phyloP scores from a whole-genome alignment of 1,284 basidiomycete species.

The Cutaneotrichosporon curvatum region DNA sequence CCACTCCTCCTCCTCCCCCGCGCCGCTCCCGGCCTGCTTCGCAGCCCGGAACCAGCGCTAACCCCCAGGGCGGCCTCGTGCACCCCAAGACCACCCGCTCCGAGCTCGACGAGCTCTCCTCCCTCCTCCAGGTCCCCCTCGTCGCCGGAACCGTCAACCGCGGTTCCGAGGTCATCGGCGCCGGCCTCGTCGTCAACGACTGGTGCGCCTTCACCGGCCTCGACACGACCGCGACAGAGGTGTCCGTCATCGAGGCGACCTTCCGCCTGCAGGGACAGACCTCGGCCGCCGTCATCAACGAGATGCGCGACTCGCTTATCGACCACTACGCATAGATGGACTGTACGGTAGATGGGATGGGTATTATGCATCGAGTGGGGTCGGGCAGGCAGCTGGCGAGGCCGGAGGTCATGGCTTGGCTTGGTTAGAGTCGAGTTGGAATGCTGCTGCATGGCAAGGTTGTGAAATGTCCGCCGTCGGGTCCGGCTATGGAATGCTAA shows the following conservation, averaged over 20 bases:
- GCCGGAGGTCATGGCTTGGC: too few relatives aligned
- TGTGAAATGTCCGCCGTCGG: too few relatives aligned
- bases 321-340: slow-evolving; percentile 73
- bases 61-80: slow-evolving; percentile 78
- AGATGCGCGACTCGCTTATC: slow-evolving; percentile 89
- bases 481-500: too few relatives aligned
- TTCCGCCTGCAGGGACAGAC: slow-evolving; percentile 91
- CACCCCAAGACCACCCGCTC: slow-evolving; percentile 96
- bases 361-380: not conserved
- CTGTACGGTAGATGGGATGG: slow-evolving; percentile 5
- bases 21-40: not conserved
- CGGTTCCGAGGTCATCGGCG: slow-evolving; percentile 95
- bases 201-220: slow-evolving; percentile 97
- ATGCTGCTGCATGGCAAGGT: too few relatives aligned
- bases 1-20: not conserved
- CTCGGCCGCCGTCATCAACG: slow-evolving; percentile 76
- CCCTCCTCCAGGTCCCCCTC: slow-evolving; percentile 86
- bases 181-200: slow-evolving; percentile 96
- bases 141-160: slow-evolving; percentile 98
- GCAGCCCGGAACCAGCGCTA: not conserved
- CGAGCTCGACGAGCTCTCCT: slow-evolving; percentile 95
- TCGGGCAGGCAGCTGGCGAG: too few relatives aligned
- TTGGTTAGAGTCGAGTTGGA: too few relatives aligned
- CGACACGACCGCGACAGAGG: slow-evolving; percentile 96
- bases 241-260: slow-evolving; percentile 93